Evolutionary conservation across 148 eudicot species (phyloP), one percentile per base, ranked within the genome.

Genomic region (Nyssa sinensis): DNA sequence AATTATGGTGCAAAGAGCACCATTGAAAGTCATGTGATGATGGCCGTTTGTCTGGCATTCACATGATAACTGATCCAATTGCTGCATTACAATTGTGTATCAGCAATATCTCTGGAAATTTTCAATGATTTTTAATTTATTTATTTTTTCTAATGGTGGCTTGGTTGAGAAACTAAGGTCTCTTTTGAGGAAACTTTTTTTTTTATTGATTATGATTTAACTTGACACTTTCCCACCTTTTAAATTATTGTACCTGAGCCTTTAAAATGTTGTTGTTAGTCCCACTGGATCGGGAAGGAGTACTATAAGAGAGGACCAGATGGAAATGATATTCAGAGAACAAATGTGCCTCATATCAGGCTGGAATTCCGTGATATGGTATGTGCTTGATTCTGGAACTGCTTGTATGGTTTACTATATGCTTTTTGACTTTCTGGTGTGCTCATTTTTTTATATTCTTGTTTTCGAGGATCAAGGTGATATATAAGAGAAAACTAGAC

Each of bases 321-420:
- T 69, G 97, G 97, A 67, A 95, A 95, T 84, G 94, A 95, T 61
- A 95, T 95, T 78, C 97, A 86, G 85, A 92, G 75, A 93, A 95
- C 99, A 64, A 95, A 95, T 81, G 94, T 95, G 61, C 98, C 97
- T 75, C 97, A 87, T 70, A 95, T 95, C 78, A 89, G 97, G 32
- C 81, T 95, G 55, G 97, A 92, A 80, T 95, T 95, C 68, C 97
- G 97, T 78, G 90, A 95, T 58, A 90, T 86, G 97, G 98, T 92
- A 90, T 10, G 91, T 74, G 55, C 71, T 39, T 53, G 17, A 70
- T 23, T 31, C 25, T 74, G 64, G 32, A 27, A 74, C 64, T 66
- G 10, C 55, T 8, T 17, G 7, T 55, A 19, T 34, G 24, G 28
- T 31, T 58, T 72, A 24, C 60, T 70, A 32, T 19, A 29, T 64